phyloP scores from a whole-genome alignment of 768 basidiomycete genomes.

The Artomyces pyxidatus region DNA sequence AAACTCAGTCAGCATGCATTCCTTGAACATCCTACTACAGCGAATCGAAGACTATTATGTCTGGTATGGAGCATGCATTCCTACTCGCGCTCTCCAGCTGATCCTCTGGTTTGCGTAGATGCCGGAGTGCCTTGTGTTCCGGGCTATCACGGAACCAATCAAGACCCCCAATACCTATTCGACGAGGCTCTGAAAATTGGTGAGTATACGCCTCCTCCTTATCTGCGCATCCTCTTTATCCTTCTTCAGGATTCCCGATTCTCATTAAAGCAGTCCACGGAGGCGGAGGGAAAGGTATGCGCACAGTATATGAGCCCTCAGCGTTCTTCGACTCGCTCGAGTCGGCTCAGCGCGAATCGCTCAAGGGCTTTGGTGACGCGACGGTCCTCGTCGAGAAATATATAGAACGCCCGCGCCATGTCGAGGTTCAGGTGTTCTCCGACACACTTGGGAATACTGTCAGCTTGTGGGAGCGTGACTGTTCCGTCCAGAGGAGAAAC shows the following conservation, averaged over 20 bases:
- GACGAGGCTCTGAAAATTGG: slow-evolving; percentile 67
- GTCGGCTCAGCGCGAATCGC: slow-evolving; percentile 84
- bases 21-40: slow-evolving; percentile 27
- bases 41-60: slow-evolving; percentile 95
- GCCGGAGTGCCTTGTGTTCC: slow-evolving; percentile 92
- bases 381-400: slow-evolving; percentile 86
- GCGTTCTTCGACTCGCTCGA: slow-evolving; percentile 75
- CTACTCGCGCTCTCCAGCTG: not conserved
- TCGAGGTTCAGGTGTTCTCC: slow-evolving; percentile 94
- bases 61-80: slow-evolving; percentile 34
- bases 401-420: slow-evolving; percentile 78
- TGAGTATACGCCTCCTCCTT: slow-evolving; percentile 16
- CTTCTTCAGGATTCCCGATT: slow-evolving; percentile 66
- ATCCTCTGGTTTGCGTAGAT: slow-evolving; percentile 30
- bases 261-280: slow-evolving; percentile 96
- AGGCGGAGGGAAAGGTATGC: slow-evolving; percentile 95
- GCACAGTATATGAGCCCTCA: slow-evolving; percentile 56
- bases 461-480: slow-evolving; percentile 95
- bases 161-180: slow-evolving; percentile 64
- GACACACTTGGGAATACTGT: slow-evolving; percentile 73
- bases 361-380: slow-evolving; percentile 83
- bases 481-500: slow-evolving; percentile 84
- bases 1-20: not conserved
- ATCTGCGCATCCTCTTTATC: not conserved
- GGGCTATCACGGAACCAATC: slow-evolving; percentile 83